Conservation (phyloP, 495 filamentous ascomycete genomes). For the Hypoxylon cercidicola region DNA sequence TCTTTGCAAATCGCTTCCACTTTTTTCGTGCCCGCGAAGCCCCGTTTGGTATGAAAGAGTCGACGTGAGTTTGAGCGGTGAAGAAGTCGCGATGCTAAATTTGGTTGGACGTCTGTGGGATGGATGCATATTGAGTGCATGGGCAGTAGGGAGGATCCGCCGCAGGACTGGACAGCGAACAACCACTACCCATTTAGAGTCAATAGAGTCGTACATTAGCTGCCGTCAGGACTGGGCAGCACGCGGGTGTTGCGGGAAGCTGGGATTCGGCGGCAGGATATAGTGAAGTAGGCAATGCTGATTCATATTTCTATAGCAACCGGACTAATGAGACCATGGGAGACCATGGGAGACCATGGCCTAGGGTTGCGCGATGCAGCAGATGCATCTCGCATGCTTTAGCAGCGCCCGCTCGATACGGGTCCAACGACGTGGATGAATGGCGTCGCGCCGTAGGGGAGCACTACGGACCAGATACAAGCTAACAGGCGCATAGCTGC, state of each 20-base stretch:
- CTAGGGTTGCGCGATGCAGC: slow-evolving; percentile 15
- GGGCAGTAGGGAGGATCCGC: slow-evolving; percentile 36
- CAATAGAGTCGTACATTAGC: slow-evolving; percentile 30
- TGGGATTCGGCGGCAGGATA: slow-evolving; percentile 34
- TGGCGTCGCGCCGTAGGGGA: slow-evolving; percentile 23
- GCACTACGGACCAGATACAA: slow-evolving; percentile 35
- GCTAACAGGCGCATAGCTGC: slow-evolving; percentile 48
- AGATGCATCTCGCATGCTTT: slow-evolving; percentile 46
- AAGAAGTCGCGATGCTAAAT: slow-evolving; percentile 38
- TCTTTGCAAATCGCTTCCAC: slow-evolving; percentile 32
- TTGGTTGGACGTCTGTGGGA: slow-evolving; percentile 33
- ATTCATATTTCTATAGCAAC: slow-evolving; percentile 39
- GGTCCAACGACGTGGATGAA: slow-evolving; percentile 46
- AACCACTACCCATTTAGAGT: slow-evolving; percentile 44
- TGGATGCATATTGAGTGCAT: slow-evolving; percentile 19
- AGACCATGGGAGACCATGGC: slow-evolving; percentile 7
- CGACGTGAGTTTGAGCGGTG: slow-evolving; percentile 36
- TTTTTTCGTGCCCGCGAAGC: slow-evolving; percentile 31
- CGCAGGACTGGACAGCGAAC: slow-evolving; percentile 34
- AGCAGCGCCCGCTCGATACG: slow-evolving; percentile 35
- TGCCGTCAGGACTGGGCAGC: slow-evolving; percentile 30
- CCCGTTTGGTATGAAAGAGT: slow-evolving; percentile 28
- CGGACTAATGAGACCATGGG: slow-evolving; percentile 9
- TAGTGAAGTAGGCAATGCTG: slow-evolving; percentile 7
- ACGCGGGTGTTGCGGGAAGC: slow-evolving; percentile 41